Evolutionary conservation across 306 rosid genomes (phyloP), one percentile per base, ranked within the genome.

Genomic region (Trifolium fragiferum): DNA sequence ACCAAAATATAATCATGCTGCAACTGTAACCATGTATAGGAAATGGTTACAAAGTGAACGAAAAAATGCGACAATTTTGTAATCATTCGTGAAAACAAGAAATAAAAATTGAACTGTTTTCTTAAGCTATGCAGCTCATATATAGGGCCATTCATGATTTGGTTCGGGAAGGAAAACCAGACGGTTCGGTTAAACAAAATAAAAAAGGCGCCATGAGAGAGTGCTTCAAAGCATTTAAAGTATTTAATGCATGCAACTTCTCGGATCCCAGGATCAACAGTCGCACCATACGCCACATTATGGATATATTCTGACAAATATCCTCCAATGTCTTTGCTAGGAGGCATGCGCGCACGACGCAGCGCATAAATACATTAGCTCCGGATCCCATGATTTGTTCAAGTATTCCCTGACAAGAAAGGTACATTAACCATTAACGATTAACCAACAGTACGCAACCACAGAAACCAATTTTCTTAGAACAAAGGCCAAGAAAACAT

Each of bases 1-100:
- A 97, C 98, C 85, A 86, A 82, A 82, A 90, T 84, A 82, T 93
- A 93, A 88, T 93, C 98, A 81, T 90, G 97, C 64, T 93, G 98
- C 82, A 93, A 80, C 98, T 93, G 98, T 32, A 82, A 81, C 44
- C 76, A 81, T 6, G 79, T 75, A 77, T 60, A 51, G 68, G 25
- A 37, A 64, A 64, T 20, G 15, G 30, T 10, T 16, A 64, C 49
- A 37, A 64, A 18, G 32, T 37, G 47, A 63, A 63, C n/a, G 37
- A 65, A 35, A 19, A 65, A 65, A 38, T n/a, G 70, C 11, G 33
- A 40, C 32, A 63, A 16, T 14, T 40, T 13, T 19, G 54, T 66
- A 41, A 66, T n/a, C 41, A 66, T 14, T 41, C 16, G 46, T 68
- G 43, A 10, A 18, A 18, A 68, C 12, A 20, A 2, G 35, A 61